Conservation (phyloP, 257 asterid species). For the Solanum dulcamara region DNA sequence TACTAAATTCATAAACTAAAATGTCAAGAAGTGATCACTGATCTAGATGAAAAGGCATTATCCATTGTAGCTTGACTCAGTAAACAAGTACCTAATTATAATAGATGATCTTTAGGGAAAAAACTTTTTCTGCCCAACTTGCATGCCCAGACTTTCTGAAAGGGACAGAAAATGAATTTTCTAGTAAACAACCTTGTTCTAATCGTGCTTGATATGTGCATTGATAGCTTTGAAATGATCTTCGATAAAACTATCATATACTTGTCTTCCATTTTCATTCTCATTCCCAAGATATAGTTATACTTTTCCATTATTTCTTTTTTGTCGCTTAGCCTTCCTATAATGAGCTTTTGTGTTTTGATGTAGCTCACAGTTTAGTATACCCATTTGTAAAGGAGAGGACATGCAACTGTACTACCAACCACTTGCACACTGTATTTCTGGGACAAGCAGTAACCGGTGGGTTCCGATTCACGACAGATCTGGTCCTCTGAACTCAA, state of each 20-base stretch:
- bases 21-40: not conserved
- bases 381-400: slow-evolving; percentile 69
- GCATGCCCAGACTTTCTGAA: not conserved
- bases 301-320: not conserved
- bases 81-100: not conserved
- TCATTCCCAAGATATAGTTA: not conserved
- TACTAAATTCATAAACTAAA: not conserved
- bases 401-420: slow-evolving; percentile 63
- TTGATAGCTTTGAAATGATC: not conserved
- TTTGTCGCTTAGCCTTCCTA: not conserved
- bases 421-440: slow-evolving; percentile 61
- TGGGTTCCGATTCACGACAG: slow-evolving; percentile 69
- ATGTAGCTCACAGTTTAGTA: slow-evolving; percentile 29
- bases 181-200: not conserved
- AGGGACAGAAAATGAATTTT: not conserved
- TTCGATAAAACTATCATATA: not conserved
- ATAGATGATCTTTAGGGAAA: not conserved
- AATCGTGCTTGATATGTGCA: not conserved
- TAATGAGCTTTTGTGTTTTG: not conserved
- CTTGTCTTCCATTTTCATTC: not conserved
- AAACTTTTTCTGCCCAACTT: not conserved
- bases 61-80: not conserved
- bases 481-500: slow-evolving; percentile 36
- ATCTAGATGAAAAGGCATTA: not conserved
- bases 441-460: slow-evolving; percentile 57